Evolutionary conservation across 805 yeast genomes (phyloP), one percentile per base, ranked within the genome.

Genomic region (Ogataea nonfermentans): DNA sequence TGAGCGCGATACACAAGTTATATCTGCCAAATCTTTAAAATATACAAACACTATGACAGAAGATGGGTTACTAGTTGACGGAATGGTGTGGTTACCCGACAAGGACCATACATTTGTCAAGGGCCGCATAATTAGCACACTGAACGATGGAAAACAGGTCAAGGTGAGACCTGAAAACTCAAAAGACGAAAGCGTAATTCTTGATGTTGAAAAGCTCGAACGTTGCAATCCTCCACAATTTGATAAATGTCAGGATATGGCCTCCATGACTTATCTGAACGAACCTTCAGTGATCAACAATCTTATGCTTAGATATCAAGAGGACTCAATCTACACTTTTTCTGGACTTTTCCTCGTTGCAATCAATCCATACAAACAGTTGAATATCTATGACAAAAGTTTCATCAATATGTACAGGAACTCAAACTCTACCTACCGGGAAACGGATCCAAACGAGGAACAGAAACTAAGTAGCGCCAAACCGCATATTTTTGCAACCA

Each of bases 311-410:
- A 74, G 99, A 52, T 93, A 90, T 62, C 60, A 67, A 43, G 82
- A 81, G 47, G 95, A 88, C 58, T 57, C 75, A 54, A 90, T 93
- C 35, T 88, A 91, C 65, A 93, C 99, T 0, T 89, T 89, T 58
- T 90, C 97, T 0, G 99, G 99, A 4, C 74, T 93, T 6, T 93
- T 93, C 55, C 69, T 93, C 48, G 99, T 93, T 10, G 97, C 99
- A 0, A 80, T 93, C 35, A 93, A 93, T 55, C 99, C 99, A 0
- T 93, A 93, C 67, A 77, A 78, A 54, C 61, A 71, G 35, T 65
- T 93, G 12, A 79, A 83, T 19, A 81, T 90, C 19, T 91, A 91
- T 59, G 79, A 74, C 35, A 66, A 67, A 11, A 78, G 75, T 32
- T 69, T 73, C 35, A 68, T 88, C 32, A 66, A 73, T 9, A 59